A percentile compares a stretch with the other conserved stretches of the same genome.
phyloP scores from a whole-genome alignment of 2,329 filamentous ascomycete species.

The Xylariaceae sp. region DNA sequence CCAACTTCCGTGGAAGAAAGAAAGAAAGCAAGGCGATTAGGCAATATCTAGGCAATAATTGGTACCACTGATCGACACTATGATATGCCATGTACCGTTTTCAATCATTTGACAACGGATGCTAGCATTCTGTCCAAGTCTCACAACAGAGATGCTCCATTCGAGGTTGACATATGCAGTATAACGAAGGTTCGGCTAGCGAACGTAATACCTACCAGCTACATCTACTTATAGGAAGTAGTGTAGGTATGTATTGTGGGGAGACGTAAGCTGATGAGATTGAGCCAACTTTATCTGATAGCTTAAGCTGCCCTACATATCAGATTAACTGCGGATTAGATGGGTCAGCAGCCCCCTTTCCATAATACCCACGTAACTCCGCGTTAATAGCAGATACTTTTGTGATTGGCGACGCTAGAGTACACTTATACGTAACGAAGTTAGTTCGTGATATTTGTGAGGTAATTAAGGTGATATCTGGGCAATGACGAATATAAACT shows the following conservation, averaged over 20 bases:
- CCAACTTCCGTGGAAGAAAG: background rate
- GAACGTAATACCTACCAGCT: conserved; percentile 5
- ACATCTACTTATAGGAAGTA: too few species aligned
- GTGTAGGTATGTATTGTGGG: background rate
- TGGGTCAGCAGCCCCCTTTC: too few species aligned
- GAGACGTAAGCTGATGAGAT: conserved; percentile 1
- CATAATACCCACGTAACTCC: too few species aligned
- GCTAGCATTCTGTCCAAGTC: conserved; percentile 2
- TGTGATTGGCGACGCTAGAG: too few species aligned
- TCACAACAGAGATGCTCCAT: conserved; percentile 12
- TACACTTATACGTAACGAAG: too few species aligned
- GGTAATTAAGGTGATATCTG: too few species aligned
- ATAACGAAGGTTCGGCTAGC: conserved; percentile 10
- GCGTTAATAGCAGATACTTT: too few species aligned
- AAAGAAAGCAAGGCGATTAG: background rate
- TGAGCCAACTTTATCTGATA: background rate
- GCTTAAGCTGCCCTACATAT: too few species aligned
- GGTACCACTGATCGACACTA: background rate
- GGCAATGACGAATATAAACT: too few species aligned
- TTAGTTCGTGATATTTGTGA: too few species aligned
- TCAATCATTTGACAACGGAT: conserved; percentile 1
- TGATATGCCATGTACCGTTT: conserved; percentile 3
- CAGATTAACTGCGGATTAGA: too few species aligned
- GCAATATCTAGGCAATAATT: background rate
- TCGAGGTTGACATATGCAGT: conserved; percentile 21